Base-by-base conservation (phyloP, 2,329 filamentous ascomycete species). In the Aspergillus quadricinctus region DNA sequence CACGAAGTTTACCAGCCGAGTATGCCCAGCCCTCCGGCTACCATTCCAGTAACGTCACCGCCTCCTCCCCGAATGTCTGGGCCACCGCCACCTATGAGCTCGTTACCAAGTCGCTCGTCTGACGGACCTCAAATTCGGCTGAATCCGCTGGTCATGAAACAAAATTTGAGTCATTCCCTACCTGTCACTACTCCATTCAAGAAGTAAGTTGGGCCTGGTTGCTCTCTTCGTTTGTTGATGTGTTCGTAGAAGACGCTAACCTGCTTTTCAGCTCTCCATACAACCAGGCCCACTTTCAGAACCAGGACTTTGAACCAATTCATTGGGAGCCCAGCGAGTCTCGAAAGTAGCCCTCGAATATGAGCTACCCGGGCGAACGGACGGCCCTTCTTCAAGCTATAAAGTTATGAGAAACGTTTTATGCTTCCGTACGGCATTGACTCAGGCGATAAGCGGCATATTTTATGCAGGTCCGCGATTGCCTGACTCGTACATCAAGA, bases 251-350 rank as follows among this genome's bases (percentile, higher is more conserved):
- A 1, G 9, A 23, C 54, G 23, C 52, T 58, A 51, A 62, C 48
- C 17, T 35, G 23, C 4, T 45, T 27, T 43, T 54, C 31, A 78
- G 76, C 57, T 78, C 75, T 10, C 72, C 75, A 8, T 73, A 75
- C 67, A 76, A 77, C 60, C 73, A 76, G 59, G 74, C 76, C 48
- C 74, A 80, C 64, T 78, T 78, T 63, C 71, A 75, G 54, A 75
- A 79, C 58, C 66, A 72, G 31, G 69, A 79, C 54, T 77, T 80
- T 55, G 70, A 79, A 57, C 76, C 76, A 14, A 73, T 75, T 35
- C 75, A 77, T 56, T 78, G 73, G 71, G 73, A 73, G 43, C 75
- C 75, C n/a, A 69, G 68, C 50, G 73, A 77, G 19, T 69, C 65
- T 54, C 64, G 70, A 52, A 70, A 68, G 65, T 66, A 65, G 56